Conservation (phyloP, 768 basidiomycete species). For the Heimioporus sp. region DNA sequence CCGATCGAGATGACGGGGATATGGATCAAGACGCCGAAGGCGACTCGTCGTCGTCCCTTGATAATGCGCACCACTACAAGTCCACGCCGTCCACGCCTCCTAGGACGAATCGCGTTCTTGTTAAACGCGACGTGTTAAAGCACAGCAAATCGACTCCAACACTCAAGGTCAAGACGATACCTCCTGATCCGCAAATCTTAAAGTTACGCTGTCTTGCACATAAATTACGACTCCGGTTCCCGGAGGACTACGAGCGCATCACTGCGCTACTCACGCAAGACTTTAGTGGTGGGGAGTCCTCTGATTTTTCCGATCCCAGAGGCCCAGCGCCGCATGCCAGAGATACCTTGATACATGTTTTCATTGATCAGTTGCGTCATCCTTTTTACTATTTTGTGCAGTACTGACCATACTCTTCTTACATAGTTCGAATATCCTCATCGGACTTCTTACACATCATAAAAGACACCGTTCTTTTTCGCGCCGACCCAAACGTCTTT, state of each 20-base stretch:
- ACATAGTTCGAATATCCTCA: slow-evolving; percentile 80
- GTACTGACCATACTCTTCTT: slow-evolving; percentile 8
- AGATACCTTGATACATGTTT: slow-evolving; percentile 39
- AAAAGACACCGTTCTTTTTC: slow-evolving; percentile 47
- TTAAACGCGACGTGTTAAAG: slow-evolving; percentile 29
- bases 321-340: slow-evolving; percentile 31
- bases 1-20: slow-evolving; percentile 22
- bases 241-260: slow-evolving; percentile 43
- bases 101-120: slow-evolving; percentile 17
- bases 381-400: background rate
- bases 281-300: slow-evolving; percentile 31
- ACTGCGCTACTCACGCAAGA: slow-evolving; percentile 33
- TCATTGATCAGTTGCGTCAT: slow-evolving; percentile 44
- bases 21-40: slow-evolving; percentile 17
- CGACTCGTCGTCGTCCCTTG: slow-evolving; percentile 31
- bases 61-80: slow-evolving; percentile 15
- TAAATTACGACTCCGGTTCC: slow-evolving; percentile 55
- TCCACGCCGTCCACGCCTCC: slow-evolving; percentile 33
- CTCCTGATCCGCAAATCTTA: slow-evolving; percentile 46
- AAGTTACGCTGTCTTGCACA: slow-evolving; percentile 55
- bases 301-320: slow-evolving; percentile 34
- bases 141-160: slow-evolving; percentile 49
- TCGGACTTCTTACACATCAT: slow-evolving; percentile 73
- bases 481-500: slow-evolving; percentile 52
- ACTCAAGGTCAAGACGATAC: slow-evolving; percentile 39